phyloP scores from a whole-genome alignment of 192 early-diverging fungal species.

The Umbelopsis vinacea region DNA sequence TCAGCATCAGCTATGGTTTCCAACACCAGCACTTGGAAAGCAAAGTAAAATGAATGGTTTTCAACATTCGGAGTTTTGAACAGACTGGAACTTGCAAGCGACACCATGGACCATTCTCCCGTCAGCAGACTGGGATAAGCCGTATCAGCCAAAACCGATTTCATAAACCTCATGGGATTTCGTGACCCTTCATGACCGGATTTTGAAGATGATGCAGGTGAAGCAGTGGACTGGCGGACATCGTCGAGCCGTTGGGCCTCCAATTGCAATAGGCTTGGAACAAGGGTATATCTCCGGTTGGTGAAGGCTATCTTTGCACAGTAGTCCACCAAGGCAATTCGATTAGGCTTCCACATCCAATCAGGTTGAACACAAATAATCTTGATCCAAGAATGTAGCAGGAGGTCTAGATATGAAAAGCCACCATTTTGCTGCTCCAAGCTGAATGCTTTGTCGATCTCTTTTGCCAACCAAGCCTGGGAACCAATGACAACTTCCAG shows the following conservation, averaged over 20 bases:
- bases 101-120: constrained; percentile 52
- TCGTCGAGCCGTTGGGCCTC: constrained; percentile 26
- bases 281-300: constrained; percentile 17
- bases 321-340: constrained; percentile 30
- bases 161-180: constrained; percentile 37
- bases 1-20: constrained; percentile 48
- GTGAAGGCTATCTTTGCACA: constrained; percentile 29
- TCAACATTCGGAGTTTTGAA: constrained; percentile 54
- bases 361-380: constrained; percentile 27
- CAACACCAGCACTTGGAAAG: constrained; percentile 46
- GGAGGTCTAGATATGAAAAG: constrained; percentile 41
- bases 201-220: constrained; percentile 3
- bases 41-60: constrained; percentile 48
- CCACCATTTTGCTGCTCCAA: constrained; percentile 31
- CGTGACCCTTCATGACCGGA: constrained; percentile 18
- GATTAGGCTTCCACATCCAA: constrained; percentile 40
- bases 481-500: constrained; percentile 32
- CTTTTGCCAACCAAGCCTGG: constrained; percentile 33
- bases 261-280: constrained; percentile 24
- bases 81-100: constrained; percentile 45
- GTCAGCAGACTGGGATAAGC: constrained; percentile 52
- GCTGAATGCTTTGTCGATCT: constrained; percentile 36
- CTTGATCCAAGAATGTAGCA: constrained; percentile 43
- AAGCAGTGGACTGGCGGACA: neutral
- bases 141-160: constrained; percentile 42